Conservation (phyloP, 495 filamentous ascomycete genomes). For the Mytilinidion resinicola region DNA sequence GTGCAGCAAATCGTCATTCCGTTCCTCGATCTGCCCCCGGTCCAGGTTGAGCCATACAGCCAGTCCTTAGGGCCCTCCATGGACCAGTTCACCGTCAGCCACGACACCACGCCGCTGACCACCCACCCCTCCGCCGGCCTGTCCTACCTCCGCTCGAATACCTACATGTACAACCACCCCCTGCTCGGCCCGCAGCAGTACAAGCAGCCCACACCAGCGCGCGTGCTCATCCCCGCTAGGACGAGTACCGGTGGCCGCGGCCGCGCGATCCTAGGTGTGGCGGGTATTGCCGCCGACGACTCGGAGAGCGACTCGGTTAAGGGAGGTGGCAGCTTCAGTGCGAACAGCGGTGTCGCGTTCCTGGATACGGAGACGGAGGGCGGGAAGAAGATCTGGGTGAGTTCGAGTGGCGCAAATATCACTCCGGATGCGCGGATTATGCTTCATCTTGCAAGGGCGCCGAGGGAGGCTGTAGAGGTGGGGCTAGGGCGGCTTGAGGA, state of each 20-base stretch:
- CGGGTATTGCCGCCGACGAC: constrained; percentile 27
- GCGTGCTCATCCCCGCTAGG: constrained; percentile 51
- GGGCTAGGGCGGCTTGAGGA: not conserved
- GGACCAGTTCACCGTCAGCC: constrained; percentile 13
- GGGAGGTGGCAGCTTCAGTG: constrained; percentile 28
- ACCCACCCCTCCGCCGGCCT: constrained; percentile 92
- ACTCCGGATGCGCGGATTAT: constrained; percentile 51
- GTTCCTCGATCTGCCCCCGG: constrained; percentile 50
- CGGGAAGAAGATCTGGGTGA: constrained; percentile 61
- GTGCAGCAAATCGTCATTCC: constrained; percentile 42
- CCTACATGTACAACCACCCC: constrained; percentile 71
- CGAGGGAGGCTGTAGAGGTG: not conserved
- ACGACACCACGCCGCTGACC: constrained; percentile 41
- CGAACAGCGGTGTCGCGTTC: not conserved
- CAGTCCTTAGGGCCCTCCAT: constrained; percentile 4
- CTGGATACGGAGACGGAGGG: constrained; percentile 43
- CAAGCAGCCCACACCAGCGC: constrained; percentile 57
- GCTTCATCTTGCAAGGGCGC: not conserved
- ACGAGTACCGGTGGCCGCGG: not conserved
- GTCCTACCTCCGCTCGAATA: constrained; percentile 69
- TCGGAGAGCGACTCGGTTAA: constrained; percentile 21
- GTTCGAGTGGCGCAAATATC: constrained; percentile 49
- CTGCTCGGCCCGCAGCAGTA: constrained; percentile 66
- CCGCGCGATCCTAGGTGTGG: constrained; percentile 31
- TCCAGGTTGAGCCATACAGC: constrained; percentile 3